Evolutionary conservation across 2,329 filamentous ascomycete species (phyloP).

Genomic region (Anisogramma anomala): DNA sequence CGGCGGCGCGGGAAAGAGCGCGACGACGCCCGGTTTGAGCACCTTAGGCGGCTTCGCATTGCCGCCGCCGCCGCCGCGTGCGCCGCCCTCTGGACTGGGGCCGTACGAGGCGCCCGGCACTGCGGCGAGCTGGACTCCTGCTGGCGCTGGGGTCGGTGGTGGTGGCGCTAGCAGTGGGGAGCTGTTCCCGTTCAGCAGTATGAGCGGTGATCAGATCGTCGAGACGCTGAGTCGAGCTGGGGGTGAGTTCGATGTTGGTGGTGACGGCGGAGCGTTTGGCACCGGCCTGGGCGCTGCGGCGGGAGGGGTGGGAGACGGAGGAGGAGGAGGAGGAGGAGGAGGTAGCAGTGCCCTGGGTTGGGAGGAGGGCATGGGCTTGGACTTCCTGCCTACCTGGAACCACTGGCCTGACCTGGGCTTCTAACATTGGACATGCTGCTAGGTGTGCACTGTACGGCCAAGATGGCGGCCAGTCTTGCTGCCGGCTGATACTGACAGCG

Average conservation of each 20-base stretch:
- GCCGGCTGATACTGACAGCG: no score
- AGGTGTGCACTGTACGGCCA: no score
- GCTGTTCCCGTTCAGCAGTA: slow-evolving; percentile 51
- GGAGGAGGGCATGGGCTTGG: slow-evolving; percentile 47
- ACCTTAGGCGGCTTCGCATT: slow-evolving; percentile 8
- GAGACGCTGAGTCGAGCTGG: slow-evolving; percentile 54
- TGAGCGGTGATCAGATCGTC: slow-evolving; percentile 58
- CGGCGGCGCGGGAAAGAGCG: neutral
- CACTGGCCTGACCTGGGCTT: slow-evolving; percentile 31
- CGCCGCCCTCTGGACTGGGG: slow-evolving; percentile 12
- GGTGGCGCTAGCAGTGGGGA: slow-evolving; percentile 17
- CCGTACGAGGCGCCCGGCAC: no score
- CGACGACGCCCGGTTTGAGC: neutral
- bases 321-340: slow-evolving; percentile 38
- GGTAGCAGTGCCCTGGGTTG: slow-evolving; percentile 44
- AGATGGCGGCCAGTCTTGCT: no score
- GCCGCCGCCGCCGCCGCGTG: slow-evolving; percentile 17
- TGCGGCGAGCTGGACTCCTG: slow-evolving; percentile 3
- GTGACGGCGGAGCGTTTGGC: neutral
- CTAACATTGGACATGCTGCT: slow-evolving; percentile 2
- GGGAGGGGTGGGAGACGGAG: slow-evolving; percentile 32
- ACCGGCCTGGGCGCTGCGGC: slow-evolving; percentile 29
- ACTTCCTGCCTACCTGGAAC: slow-evolving; percentile 41
- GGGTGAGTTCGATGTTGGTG: slow-evolving; percentile 38
- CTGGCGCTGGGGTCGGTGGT: slow-evolving; percentile 15